Evolutionary conservation across 73 alveolate genomes (phyloP).

Genomic region (Breviolum minutum): DNA sequence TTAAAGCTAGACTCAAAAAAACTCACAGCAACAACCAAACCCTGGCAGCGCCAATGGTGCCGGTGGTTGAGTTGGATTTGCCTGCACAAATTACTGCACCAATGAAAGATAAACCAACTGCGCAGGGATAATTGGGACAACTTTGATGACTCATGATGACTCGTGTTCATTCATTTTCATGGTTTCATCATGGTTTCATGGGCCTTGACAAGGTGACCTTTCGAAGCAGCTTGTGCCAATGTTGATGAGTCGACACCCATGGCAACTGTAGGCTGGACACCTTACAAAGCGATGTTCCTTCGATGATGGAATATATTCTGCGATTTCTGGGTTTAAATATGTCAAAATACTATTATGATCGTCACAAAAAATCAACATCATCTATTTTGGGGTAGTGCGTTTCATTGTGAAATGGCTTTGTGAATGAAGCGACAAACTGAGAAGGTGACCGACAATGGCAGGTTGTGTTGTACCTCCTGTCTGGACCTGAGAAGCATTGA

Average conservation of each 20-base stretch:
- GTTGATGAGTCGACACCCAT: slow-evolving; percentile 87
- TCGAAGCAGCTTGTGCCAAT: slow-evolving; percentile 56
- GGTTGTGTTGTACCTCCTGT: slow-evolving; percentile 52
- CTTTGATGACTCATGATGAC: not conserved
- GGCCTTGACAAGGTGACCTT: slow-evolving; percentile 59
- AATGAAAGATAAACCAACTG: not conserved
- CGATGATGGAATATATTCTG: too few relatives aligned
- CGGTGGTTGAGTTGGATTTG: slow-evolving; percentile 75
- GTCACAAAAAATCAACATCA: too few relatives aligned
- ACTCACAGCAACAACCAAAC: not conserved
- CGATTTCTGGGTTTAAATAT: too few relatives aligned
- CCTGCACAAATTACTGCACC: not conserved
- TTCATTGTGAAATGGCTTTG: not conserved
- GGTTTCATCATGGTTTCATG: not conserved
- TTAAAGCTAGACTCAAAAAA: too few relatives aligned
- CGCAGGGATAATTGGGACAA: not conserved
- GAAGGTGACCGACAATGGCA: slow-evolving; percentile 33
- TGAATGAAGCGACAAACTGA: not conserved
- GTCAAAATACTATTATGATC: too few relatives aligned
- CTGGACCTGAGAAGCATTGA: slow-evolving; percentile 21
- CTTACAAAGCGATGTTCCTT: not conserved
- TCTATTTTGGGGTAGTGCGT: too few relatives aligned
- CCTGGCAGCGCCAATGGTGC: slow-evolving; percentile 77
- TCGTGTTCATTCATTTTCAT: not conserved
- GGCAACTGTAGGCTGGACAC: slow-evolving; percentile 79